Conservation (phyloP, 768 basidiomycete species). For the Kwoniella heveanensis region DNA sequence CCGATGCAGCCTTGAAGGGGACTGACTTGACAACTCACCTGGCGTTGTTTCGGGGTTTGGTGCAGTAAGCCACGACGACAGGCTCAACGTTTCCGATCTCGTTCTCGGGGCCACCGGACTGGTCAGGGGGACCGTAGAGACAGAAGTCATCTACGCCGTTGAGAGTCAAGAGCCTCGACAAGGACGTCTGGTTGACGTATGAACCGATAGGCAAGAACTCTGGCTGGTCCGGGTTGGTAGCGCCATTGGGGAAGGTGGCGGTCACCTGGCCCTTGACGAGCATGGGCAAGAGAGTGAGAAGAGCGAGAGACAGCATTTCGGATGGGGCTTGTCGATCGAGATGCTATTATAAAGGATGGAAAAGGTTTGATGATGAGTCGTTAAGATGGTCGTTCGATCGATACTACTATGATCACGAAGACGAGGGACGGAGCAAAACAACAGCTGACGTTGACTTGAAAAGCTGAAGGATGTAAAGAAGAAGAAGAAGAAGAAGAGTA, state of each 20-base stretch:
- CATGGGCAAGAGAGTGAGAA: conserved; percentile 18
- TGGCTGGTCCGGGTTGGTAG: conserved; percentile 48
- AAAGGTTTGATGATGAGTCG: background rate
- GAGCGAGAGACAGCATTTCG: conserved; percentile 15
- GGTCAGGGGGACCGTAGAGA: conserved; percentile 46
- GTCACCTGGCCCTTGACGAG: conserved; percentile 22
- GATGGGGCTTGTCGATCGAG: background rate
- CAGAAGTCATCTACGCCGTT: conserved; percentile 56
- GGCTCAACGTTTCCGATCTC: conserved; percentile 56
- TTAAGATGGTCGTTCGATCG: background rate
- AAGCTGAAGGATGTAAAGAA: conserved; percentile 1
- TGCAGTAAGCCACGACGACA: conserved; percentile 57
- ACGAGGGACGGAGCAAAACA: too few relatives aligned
- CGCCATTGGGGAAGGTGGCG: conserved; percentile 40
- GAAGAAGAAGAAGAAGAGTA: conserved; percentile 4
- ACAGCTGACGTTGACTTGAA: too few relatives aligned
- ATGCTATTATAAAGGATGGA: conserved; percentile 5
- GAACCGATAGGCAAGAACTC: conserved; percentile 46
- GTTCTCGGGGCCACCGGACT: conserved; percentile 30
- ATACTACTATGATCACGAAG: too few relatives aligned
- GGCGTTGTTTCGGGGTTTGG: conserved; percentile 58
- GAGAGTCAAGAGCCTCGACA: conserved; percentile 47
- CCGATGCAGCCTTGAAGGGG: too few relatives aligned
- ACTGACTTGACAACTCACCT: conserved; percentile 41
- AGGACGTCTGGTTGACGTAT: conserved; percentile 53